Evolutionary conservation across 306 rosid species (phyloP).

Genomic region (Vigna trinervia): DNA sequence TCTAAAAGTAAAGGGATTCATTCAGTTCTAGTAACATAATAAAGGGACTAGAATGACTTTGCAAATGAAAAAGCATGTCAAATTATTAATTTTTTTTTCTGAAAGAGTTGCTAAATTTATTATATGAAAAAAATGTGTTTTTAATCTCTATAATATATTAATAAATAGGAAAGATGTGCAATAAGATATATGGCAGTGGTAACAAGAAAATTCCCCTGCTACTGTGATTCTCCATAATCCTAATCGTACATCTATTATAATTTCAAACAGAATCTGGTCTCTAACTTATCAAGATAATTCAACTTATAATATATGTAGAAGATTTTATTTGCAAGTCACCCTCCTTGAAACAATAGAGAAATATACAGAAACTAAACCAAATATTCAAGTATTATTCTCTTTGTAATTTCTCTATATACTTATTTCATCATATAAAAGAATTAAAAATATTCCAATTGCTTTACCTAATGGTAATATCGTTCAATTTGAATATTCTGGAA

Average conservation of each 20-base stretch:
- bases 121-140: too few relatives aligned
- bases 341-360: slow-evolving; percentile 3
- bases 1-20: slow-evolving; percentile 25
- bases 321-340: background rate
- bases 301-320: background rate
- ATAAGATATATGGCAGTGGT: background rate
- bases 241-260: background rate
- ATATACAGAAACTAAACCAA: background rate
- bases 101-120: background rate
- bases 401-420: background rate
- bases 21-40: slow-evolving; percentile 12
- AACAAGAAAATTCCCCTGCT: background rate
- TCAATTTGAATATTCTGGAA: too few relatives aligned
- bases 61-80: slow-evolving; percentile 1
- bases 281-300: background rate
- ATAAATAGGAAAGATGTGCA: background rate
- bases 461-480: too few relatives aligned
- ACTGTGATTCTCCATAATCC: background rate
- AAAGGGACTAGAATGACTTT: slow-evolving; percentile 2
- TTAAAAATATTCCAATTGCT: too few relatives aligned
- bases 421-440: too few relatives aligned
- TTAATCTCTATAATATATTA: too few relatives aligned
- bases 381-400: background rate
- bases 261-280: slow-evolving; percentile 13
- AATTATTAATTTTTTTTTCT: background rate